Evolutionary conservation across 2,329 filamentous ascomycete species (phyloP).

Genomic region (Diaporthe velutina): DNA sequence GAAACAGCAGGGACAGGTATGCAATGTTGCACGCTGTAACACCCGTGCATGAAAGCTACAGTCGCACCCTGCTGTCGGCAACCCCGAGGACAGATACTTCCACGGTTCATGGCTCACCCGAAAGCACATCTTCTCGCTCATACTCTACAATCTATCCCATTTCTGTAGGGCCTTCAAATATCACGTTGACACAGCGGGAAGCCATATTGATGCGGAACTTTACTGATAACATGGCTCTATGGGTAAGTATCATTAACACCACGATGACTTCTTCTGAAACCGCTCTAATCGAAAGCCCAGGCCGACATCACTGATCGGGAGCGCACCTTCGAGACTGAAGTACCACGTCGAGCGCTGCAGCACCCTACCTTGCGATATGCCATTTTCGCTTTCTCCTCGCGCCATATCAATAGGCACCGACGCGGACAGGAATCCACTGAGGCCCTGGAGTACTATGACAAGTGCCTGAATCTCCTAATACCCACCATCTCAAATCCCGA

Average conservation of each 20-base stretch:
- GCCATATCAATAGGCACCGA: conserved; percentile 4
- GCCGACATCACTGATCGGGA: conserved; percentile 6
- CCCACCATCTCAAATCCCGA: conserved; percentile 19
- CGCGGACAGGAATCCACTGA: conserved; percentile 2
- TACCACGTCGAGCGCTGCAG: neutral
- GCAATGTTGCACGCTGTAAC: neutral
- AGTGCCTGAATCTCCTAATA: conserved; percentile 30
- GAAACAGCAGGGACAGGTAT: neutral
- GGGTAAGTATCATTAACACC: neutral
- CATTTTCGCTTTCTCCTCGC: conserved; percentile 12
- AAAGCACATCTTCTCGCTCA: conserved; percentile 9
- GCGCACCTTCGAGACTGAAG: conserved; percentile 1
- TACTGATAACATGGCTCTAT: conserved; percentile 4
- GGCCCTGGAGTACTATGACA: conserved; percentile 26
- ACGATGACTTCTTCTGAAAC: neutral
- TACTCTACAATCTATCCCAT: neutral
- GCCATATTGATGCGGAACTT: conserved; percentile 15
- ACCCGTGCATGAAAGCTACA: neutral
- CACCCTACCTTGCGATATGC: neutral
- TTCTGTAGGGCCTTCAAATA: neutral
- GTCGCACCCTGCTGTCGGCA: neutral
- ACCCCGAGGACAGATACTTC: neutral
- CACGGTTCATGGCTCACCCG: neutral
- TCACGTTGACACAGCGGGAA: neutral
- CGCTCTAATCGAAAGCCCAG: neutral